Evolutionary conservation across 805 yeast species (phyloP).

Genomic region (Spathaspora girioi): DNA sequence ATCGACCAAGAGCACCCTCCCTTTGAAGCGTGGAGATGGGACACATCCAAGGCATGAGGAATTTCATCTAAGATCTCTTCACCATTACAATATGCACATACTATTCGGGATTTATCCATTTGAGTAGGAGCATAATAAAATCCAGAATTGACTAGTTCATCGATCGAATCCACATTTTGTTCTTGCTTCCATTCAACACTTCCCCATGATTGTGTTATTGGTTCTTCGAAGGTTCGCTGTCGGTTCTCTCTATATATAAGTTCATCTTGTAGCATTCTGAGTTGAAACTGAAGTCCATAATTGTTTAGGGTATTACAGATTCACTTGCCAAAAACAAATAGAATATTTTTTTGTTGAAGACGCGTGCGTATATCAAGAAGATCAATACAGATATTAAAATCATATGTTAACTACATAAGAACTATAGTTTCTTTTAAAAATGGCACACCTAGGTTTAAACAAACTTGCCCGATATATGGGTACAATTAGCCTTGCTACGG

Average conservation of each 20-base stretch:
- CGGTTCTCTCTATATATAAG: conserved; percentile 21
- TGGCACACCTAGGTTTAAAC: too few relatives aligned
- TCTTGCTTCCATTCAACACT: not conserved
- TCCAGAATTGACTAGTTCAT: conserved; percentile 52
- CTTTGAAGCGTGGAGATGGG: not conserved
- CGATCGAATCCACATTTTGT: not conserved
- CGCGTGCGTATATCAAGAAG: not conserved
- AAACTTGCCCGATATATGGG: too few relatives aligned
- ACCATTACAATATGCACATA: conserved; percentile 56
- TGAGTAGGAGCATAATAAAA: conserved; percentile 55
- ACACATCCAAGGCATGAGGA: conserved; percentile 1
- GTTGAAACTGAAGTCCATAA: not conserved
- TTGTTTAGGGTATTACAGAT: not conserved
- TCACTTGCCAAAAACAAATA: not conserved
- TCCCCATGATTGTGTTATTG: conserved; percentile 6
- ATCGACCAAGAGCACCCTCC: not conserved
- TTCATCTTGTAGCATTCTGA: not conserved
- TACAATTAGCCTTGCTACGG: too few relatives aligned
- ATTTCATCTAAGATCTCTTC: conserved; percentile 13
- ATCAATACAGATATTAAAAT: too few relatives aligned
- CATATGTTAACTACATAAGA: too few relatives aligned
- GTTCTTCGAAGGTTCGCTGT: conserved; percentile 18
- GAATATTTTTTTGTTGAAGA: not conserved
- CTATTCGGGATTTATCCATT: conserved; percentile 44
- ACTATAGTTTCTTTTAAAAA: too few relatives aligned